Conservation (phyloP, 2,329 filamentous ascomycete species). For the Emericellopsis cladophorae region DNA sequence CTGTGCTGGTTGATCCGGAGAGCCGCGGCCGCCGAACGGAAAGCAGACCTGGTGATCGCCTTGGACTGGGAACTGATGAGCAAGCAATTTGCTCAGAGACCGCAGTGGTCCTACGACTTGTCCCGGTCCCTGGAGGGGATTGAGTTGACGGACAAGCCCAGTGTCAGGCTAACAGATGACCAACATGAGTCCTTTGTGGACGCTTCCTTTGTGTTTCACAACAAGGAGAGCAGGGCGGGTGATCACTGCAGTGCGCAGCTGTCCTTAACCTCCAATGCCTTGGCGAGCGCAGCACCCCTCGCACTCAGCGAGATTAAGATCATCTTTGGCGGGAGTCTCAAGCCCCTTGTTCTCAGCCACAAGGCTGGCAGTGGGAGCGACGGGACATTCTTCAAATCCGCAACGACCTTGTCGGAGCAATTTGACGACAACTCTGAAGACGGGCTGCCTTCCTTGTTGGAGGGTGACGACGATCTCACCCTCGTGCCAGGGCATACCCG, state of each 20-base stretch:
- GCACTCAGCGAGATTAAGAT: slow-evolving; percentile 37
- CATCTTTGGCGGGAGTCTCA: slow-evolving; percentile 44
- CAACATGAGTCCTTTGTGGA: slow-evolving; percentile 39
- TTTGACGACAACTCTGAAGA: slow-evolving; percentile 11
- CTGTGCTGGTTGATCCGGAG: slow-evolving; percentile 47
- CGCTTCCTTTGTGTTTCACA: slow-evolving; percentile 44
- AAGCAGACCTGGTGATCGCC: slow-evolving; percentile 43
- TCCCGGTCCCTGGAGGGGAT: slow-evolving; percentile 41
- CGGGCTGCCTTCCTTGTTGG: slow-evolving; percentile 25
- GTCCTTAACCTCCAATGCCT: slow-evolving; percentile 41
- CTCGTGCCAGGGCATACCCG: slow-evolving; percentile 54
- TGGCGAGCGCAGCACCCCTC: slow-evolving; percentile 36
- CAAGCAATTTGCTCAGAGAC: slow-evolving; percentile 37
- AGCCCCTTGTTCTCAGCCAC: slow-evolving; percentile 38
- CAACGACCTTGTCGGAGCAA: slow-evolving; percentile 18
- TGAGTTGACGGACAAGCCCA: slow-evolving; percentile 27
- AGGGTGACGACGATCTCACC: slow-evolving; percentile 49
- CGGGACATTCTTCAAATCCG: slow-evolving; percentile 8
- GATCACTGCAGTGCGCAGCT: slow-evolving; percentile 46
- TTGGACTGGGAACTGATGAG: slow-evolving; percentile 55
- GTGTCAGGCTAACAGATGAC: slow-evolving; percentile 36
- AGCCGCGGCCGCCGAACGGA: slow-evolving; percentile 38
- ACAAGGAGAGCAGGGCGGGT: slow-evolving; percentile 47
- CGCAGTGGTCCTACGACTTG: slow-evolving; percentile 50
- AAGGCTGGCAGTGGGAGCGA: slow-evolving; percentile 6